Evolutionary conservation across 1,284 basidiomycete genomes (phyloP).

Genomic region (Leccinum cinnamomeum): DNA sequence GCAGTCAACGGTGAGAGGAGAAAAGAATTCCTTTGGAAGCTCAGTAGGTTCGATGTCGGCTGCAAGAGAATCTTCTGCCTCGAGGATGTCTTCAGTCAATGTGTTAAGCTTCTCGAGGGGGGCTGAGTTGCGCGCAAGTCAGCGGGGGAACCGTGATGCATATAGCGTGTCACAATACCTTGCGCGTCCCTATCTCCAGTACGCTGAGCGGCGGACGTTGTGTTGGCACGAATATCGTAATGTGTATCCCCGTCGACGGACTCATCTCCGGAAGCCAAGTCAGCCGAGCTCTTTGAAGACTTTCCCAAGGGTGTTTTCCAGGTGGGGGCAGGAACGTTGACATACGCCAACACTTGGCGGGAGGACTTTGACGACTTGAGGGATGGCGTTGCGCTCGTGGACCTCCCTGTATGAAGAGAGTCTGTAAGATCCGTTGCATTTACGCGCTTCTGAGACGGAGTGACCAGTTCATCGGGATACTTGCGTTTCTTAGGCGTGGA

Average conservation of each 20-base stretch:
- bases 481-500: conserved; percentile 56
- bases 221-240: conserved; percentile 28
- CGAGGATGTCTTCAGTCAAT: conserved; percentile 83
- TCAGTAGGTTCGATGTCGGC: conserved; percentile 58
- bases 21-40: conserved; percentile 68
- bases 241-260: conserved; percentile 47
- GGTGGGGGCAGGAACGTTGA: conserved; percentile 52
- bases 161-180: conserved; percentile 40
- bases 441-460: conserved; percentile 53
- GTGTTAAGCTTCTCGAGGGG: conserved; percentile 73
- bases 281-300: conserved; percentile 29
- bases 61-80: conserved; percentile 81
- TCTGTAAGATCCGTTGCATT: conserved; percentile 24
- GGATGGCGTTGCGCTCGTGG: conserved; percentile 25
- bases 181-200: conserved; percentile 77
- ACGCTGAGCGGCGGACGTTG: conserved; percentile 51
- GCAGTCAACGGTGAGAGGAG: conserved; percentile 54
- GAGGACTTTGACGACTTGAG: conserved; percentile 33
- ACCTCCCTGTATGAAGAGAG: conserved; percentile 11
- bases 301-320: conserved; percentile 45
- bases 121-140: conserved; percentile 38
- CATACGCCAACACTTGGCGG: conserved; percentile 52
- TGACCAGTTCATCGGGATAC: conserved; percentile 44
- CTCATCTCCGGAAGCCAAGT: conserved; percentile 42
- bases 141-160: not conserved